phyloP scores from a whole-genome alignment of 2,329 filamentous ascomycete genomes.

The Setomelanomma holmii region DNA sequence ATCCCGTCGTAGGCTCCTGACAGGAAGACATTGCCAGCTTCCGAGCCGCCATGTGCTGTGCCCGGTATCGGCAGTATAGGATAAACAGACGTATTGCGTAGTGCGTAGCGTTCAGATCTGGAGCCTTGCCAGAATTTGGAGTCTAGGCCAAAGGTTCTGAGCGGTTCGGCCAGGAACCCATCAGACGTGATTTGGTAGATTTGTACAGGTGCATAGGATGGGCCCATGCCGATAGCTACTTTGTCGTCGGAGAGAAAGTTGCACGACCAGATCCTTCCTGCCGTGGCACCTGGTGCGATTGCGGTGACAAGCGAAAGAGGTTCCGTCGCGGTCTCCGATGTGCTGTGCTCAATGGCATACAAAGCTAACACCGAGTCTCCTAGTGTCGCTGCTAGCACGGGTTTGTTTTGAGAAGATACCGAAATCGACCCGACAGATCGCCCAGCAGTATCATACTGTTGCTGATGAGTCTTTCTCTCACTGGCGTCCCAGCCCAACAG shows the following conservation, averaged over 20 bases:
- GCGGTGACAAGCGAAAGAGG: slow-evolving; percentile 27
- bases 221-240: slow-evolving; percentile 60
- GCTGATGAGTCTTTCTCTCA: slow-evolving; percentile 14
- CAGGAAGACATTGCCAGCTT: slow-evolving; percentile 61
- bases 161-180: slow-evolving; percentile 49
- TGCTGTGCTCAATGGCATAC: slow-evolving; percentile 48
- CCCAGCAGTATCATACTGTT: slow-evolving; percentile 52
- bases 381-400: slow-evolving; percentile 60
- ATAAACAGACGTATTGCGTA: slow-evolving; percentile 50
- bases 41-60: slow-evolving; percentile 38
- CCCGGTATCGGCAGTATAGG: slow-evolving; percentile 52
- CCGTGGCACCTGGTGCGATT: slow-evolving; percentile 12
- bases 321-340: slow-evolving; percentile 32
- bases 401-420: slow-evolving; percentile 49
- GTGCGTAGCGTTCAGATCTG: slow-evolving; percentile 21
- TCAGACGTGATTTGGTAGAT: slow-evolving; percentile 59
- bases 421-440: slow-evolving; percentile 57
- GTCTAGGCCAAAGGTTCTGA: slow-evolving; percentile 50
- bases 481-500: slow-evolving; percentile 29
- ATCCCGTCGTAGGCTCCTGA: slow-evolving; percentile 67
- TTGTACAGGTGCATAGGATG: slow-evolving; percentile 53
- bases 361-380: slow-evolving; percentile 56
- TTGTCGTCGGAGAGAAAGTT: slow-evolving; percentile 59
- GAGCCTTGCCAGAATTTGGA: slow-evolving; percentile 25
- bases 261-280: slow-evolving; percentile 56